phyloP scores from a whole-genome alignment of 768 basidiomycete genomes.

The Coprinopsis sp. region DNA sequence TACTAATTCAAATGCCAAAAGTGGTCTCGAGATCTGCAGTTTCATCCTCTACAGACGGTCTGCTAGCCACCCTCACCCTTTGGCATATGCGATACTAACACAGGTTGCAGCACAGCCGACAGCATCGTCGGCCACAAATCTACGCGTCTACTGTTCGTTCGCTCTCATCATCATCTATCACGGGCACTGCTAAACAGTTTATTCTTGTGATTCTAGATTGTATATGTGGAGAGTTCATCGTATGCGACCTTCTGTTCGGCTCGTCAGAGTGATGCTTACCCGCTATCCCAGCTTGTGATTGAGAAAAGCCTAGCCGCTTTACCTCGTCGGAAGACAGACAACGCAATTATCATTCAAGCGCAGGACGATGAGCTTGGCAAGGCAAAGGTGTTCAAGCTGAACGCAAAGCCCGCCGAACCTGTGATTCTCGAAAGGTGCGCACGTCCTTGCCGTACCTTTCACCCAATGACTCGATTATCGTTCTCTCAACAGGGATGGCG shows the following conservation, averaged over 20 bases:
- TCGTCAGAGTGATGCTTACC: slow-evolving; percentile 3
- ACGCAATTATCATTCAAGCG: slow-evolving; percentile 72
- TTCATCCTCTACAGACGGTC: slow-evolving; percentile 84
- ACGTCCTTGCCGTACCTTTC: not conserved
- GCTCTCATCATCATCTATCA: too few species aligned
- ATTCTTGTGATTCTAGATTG: slow-evolving; percentile 49
- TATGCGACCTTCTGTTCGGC: slow-evolving; percentile 31
- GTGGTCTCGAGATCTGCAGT: slow-evolving; percentile 86
- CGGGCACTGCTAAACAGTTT: slow-evolving; percentile 12
- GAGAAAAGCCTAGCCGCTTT: slow-evolving; percentile 68
- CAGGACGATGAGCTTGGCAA: slow-evolving; percentile 55
- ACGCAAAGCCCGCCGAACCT: slow-evolving; percentile 63
- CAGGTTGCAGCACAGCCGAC: slow-evolving; percentile 61
- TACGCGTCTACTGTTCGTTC: slow-evolving; percentile 76
- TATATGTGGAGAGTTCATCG: slow-evolving; percentile 85
- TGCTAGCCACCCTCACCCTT: slow-evolving; percentile 4
- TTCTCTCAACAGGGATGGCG: slow-evolving; percentile 45
- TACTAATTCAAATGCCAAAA: slow-evolving; percentile 69
- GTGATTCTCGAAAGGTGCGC: slow-evolving; percentile 75
- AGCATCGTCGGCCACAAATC: slow-evolving; percentile 68
- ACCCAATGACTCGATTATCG: not conserved
- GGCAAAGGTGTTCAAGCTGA: slow-evolving; percentile 82
- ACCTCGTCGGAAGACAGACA: slow-evolving; percentile 73
- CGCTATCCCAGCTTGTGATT: slow-evolving; percentile 61
- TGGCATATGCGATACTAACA: not conserved